These are phyloP conservation scores for Komagataella pastoris DNA, from an alignment of 805 yeast genomes.

Conservation along the genomic window DNA sequence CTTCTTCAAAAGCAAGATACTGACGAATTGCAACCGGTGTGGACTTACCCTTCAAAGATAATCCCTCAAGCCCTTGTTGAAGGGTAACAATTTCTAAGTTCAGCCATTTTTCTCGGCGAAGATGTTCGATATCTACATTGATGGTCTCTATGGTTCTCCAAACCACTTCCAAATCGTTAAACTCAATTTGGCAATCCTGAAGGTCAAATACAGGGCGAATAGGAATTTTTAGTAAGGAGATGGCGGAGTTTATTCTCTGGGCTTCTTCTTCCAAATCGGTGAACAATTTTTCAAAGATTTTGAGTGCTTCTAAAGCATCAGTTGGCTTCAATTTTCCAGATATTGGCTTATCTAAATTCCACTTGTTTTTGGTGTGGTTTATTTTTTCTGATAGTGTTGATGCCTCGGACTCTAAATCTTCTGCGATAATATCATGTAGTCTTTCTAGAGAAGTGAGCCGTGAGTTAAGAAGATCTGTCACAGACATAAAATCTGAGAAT, in stretches of 20 bases:
- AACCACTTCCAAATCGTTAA: slow-evolving; percentile 40
- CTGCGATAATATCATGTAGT: slow-evolving; percentile 26
- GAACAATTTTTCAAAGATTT: slow-evolving; percentile 16
- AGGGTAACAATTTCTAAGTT: slow-evolving; percentile 29
- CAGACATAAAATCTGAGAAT: slow-evolving; percentile 29
- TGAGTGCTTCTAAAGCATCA: slow-evolving; percentile 22
- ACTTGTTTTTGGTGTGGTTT: slow-evolving; percentile 19
- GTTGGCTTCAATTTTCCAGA: slow-evolving; percentile 21
- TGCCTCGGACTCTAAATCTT: slow-evolving; percentile 27
- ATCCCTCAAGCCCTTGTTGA: slow-evolving; percentile 34
- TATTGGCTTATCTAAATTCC: slow-evolving; percentile 37
- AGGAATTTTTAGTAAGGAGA: slow-evolving; percentile 18
- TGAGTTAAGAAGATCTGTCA: slow-evolving; percentile 22
- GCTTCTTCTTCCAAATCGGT: slow-evolving; percentile 5
- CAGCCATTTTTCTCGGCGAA: slow-evolving; percentile 35
- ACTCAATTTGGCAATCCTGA: slow-evolving; percentile 26
- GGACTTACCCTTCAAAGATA: slow-evolving; percentile 29
- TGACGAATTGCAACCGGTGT: slow-evolving; percentile 50
- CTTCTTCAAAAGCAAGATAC: slow-evolving; percentile 52
- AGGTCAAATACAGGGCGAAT: slow-evolving; percentile 17
- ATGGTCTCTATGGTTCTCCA: slow-evolving; percentile 50
- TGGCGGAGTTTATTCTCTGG: slow-evolving; percentile 18
- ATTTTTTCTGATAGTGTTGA: slow-evolving; percentile 20
- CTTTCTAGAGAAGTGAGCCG: slow-evolving; percentile 24
- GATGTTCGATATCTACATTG: slow-evolving; percentile 28